These are phyloP conservation scores for Syzygium syzygioides DNA, from an alignment of 441 rosid species.

Conservation along the genomic window DNA sequence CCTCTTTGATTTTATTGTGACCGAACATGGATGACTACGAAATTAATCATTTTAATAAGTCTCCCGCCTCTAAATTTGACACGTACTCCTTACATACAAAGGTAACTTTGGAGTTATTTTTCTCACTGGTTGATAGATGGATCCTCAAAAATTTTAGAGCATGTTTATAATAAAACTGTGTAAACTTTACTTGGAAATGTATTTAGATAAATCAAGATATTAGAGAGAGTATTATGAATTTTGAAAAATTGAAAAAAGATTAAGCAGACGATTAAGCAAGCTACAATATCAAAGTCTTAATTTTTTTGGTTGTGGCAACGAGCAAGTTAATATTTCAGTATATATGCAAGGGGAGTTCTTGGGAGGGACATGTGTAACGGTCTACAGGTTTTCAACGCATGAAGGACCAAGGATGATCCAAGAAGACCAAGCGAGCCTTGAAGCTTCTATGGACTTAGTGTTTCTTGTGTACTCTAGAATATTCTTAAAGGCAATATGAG, in stretches of 20 bases:
- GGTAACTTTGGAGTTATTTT: not conserved
- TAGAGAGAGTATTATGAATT: not conserved
- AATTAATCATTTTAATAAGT: not conserved
- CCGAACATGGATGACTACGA: not conserved
- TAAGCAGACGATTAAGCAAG: no score
- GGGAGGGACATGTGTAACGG: not conserved
- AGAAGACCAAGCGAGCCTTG: no score
- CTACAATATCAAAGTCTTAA: not conserved
- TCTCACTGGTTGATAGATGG: not conserved
- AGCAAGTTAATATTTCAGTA: no score
- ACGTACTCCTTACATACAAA: not conserved
- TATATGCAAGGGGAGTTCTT: not conserved
- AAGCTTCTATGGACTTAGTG: no score
- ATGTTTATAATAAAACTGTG: not conserved
- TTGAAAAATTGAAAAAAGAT: no score
- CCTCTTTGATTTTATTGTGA: not conserved
- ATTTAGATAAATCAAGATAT: not conserved
- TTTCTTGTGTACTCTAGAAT: no score
- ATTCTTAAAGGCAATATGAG: no score
- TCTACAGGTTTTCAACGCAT: not conserved
- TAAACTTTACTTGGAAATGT: no score
- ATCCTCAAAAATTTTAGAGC: not conserved
- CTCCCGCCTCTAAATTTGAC: not conserved
- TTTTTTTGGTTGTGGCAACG: no score
- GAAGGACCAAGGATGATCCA: no score